Conservation (phyloP, 495 filamentous ascomycete genomes). For the Aspergillus affinis region DNA sequence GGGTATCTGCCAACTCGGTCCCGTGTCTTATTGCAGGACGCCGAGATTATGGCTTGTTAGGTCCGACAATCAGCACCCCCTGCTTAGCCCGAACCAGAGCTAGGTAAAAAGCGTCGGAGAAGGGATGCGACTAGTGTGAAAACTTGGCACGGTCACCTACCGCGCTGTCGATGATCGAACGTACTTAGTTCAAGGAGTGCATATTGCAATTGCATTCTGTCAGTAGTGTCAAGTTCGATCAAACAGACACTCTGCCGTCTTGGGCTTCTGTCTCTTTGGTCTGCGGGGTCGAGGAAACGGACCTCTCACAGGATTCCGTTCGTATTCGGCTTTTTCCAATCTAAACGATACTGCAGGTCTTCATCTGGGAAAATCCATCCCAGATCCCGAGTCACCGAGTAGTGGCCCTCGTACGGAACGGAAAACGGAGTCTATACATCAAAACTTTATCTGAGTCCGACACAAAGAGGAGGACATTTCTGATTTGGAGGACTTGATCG, state of each 20-base stretch:
- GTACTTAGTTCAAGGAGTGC: not conserved
- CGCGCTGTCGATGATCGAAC: not conserved
- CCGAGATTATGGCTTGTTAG: too few species aligned
- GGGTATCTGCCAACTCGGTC: not conserved
- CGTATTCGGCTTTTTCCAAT: not conserved
- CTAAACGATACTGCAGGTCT: not conserved
- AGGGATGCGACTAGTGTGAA: not conserved
- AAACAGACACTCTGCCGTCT: not conserved
- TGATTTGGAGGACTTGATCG: too few species aligned
- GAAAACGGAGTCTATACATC: not conserved
- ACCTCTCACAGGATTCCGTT: not conserved
- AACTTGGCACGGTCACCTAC: not conserved
- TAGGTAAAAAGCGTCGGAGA: too few species aligned
- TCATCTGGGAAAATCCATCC: not conserved
- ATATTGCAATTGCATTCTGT: not conserved
- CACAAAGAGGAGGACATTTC: not conserved
- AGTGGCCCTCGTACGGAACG: not conserved
- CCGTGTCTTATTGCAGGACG: not conserved
- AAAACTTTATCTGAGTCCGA: not conserved
- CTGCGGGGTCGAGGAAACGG: too few species aligned
- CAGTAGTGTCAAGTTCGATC: not conserved
- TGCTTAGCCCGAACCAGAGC: not conserved
- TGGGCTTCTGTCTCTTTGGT: not conserved
- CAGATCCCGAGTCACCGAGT: not conserved
- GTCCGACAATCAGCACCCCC: not conserved